Evolutionary conservation across 305 asterid species (phyloP).

Genomic region (Solanum hybrid): DNA sequence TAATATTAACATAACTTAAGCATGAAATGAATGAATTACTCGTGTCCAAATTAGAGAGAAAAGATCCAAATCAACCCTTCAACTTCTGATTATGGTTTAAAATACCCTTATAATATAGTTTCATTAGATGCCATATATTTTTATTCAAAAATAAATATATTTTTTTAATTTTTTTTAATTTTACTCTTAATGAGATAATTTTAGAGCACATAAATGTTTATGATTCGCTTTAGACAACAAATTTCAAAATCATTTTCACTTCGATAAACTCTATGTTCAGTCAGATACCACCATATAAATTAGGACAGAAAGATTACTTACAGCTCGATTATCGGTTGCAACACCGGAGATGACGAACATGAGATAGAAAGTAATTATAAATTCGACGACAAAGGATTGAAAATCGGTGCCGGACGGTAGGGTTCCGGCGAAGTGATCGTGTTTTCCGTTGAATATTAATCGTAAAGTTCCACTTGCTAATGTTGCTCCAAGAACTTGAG

Average conservation of each 20-base stretch:
- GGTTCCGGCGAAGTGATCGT: slow-evolving; percentile 28
- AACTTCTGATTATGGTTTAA: background rate
- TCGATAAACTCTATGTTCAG: background rate
- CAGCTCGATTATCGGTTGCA: slow-evolving; percentile 36
- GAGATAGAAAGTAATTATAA: slow-evolving; percentile 34
- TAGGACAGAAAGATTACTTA: background rate
- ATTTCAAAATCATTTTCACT: background rate
- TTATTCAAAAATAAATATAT: background rate
- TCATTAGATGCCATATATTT: background rate
- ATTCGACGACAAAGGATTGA: slow-evolving; percentile 29
- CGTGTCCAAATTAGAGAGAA: background rate
- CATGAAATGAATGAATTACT: slow-evolving; percentile 16
- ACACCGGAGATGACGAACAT: slow-evolving; percentile 37
- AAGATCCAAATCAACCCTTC: background rate
- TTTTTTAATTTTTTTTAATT: background rate
- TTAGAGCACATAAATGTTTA: background rate
- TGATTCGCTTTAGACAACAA: background rate
- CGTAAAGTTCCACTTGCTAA: slow-evolving; percentile 39
- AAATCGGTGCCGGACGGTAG: slow-evolving; percentile 26
- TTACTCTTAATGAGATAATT: background rate
- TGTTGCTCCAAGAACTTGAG: slow-evolving; percentile 28
- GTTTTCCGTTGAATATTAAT: slow-evolving; percentile 18
- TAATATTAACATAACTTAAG: background rate
- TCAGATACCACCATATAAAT: background rate
- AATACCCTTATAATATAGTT: background rate